Evolutionary conservation across 805 yeast species (phyloP).

Genomic region (Candida parachauliodes): DNA sequence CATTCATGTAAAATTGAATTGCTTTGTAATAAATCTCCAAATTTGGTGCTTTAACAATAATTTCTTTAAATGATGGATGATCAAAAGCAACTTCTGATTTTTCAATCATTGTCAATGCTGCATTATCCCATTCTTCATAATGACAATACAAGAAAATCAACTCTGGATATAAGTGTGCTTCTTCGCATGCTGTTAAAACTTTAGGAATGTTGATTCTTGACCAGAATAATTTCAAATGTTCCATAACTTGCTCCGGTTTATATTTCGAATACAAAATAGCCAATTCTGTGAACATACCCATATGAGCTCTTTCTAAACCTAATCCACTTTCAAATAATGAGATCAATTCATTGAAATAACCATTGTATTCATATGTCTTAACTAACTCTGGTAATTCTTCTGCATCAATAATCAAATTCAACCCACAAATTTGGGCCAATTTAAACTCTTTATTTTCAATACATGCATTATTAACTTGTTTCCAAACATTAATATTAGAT

Average conservation of each 20-base stretch:
- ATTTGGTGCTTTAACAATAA: conserved; percentile 90
- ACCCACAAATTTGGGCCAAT: conserved; percentile 97
- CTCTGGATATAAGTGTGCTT: conserved; percentile 94
- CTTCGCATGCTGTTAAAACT: conserved; percentile 90
- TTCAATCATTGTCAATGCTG: conserved; percentile 94
- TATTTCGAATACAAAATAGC: conserved; percentile 89
- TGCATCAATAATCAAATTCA: conserved; percentile 94
- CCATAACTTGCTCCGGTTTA: conserved; percentile 86
- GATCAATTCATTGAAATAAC: conserved; percentile 88
- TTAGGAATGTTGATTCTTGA: conserved; percentile 97
- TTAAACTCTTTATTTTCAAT: conserved; percentile 92
- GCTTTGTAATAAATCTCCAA: conserved; percentile 97
- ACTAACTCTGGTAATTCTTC: conserved; percentile 93
- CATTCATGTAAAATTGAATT: conserved; percentile 86
- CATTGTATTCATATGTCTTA: conserved; percentile 78
- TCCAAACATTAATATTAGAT: conserved; percentile 90
- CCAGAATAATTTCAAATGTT: conserved; percentile 96
- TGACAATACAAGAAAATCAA: conserved; percentile 94
- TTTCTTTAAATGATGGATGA: conserved; percentile 90
- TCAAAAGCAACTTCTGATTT: conserved; percentile 90
- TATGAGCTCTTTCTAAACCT: conserved; percentile 96
- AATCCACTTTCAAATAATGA: conserved; percentile 93
- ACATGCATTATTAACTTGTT: conserved; percentile 95
- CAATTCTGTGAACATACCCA: conserved; percentile 99
- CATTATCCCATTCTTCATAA: conserved; percentile 99